A percentile compares a stretch with the other conserved stretches of the same genome.
Conservation (phyloP, 371 early-diverging fungal genomes). For the Mortierella sp. region DNA sequence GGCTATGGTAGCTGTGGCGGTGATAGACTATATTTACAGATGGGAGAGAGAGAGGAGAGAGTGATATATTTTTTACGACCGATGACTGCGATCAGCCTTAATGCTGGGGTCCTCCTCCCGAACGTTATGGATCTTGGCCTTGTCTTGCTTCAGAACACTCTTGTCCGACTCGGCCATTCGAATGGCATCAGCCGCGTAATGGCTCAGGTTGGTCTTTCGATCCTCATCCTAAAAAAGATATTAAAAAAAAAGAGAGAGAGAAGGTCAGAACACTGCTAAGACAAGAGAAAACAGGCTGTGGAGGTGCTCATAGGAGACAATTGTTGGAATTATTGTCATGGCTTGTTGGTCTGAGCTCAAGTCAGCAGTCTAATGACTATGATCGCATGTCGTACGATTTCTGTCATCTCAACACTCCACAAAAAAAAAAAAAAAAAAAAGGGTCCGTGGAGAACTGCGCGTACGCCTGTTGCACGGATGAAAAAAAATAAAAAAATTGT, state of each 20-base stretch:
- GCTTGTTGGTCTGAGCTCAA: no score
- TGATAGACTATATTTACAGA: neutral
- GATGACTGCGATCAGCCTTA: neutral
- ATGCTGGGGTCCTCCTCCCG: conserved; percentile 26
- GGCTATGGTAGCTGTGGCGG: conserved; percentile 1
- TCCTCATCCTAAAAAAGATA: neutral
- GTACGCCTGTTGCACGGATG: neutral
- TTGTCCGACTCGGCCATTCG: conserved; percentile 42
- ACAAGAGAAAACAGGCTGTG: no score
- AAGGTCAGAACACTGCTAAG: no score
- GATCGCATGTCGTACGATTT: no score
- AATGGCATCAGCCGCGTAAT: conserved; percentile 41
- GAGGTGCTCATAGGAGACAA: no score
- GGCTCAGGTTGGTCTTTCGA: conserved; percentile 16
- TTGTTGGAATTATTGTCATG: no score
- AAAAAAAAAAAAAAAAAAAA: no score
- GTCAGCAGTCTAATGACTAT: no score
- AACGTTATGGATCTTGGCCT: conserved; percentile 29
- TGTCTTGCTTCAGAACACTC: conserved; percentile 39
- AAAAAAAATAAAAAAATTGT: neutral
- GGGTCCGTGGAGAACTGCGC: no score
- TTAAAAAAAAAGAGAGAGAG: no score
- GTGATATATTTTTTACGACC: neutral
- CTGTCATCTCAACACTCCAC: no score
- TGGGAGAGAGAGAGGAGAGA: neutral